Evolutionary conservation across 352 stramenopile genomes (phyloP).

Genomic region (Phytophthora melonis): DNA sequence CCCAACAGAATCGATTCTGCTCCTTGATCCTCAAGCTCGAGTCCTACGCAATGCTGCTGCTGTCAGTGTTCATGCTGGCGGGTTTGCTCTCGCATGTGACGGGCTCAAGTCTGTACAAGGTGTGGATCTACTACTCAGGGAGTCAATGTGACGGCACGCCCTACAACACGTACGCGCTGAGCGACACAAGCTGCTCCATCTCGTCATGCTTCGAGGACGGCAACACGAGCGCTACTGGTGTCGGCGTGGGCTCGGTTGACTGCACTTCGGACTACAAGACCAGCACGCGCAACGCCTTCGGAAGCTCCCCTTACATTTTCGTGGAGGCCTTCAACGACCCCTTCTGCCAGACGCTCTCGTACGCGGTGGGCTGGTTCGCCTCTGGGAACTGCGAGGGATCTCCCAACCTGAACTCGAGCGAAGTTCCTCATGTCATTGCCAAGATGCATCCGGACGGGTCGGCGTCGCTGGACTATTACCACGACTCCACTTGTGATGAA

Average conservation of each 20-base stretch:
- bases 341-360: slow-evolving; percentile 21
- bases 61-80: neutral
- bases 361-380: slow-evolving; percentile 21
- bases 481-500: slow-evolving; percentile 16
- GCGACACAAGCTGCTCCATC: slow-evolving; percentile 11
- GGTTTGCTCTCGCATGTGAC: neutral
- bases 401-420: slow-evolving; percentile 25
- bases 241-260: slow-evolving; percentile 25
- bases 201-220: slow-evolving; percentile 13
- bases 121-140: slow-evolving; percentile 35
- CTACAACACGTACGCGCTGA: slow-evolving; percentile 28
- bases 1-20: neutral
- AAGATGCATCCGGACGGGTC: slow-evolving; percentile 31
- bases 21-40: neutral
- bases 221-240: slow-evolving; percentile 18
- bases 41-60: neutral
- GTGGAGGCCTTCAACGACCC: slow-evolving; percentile 25
- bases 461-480: slow-evolving; percentile 30
- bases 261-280: slow-evolving; percentile 39
- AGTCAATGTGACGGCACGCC: slow-evolving; percentile 29
- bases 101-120: slow-evolving; percentile 22
- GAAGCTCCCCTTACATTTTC: slow-evolving; percentile 30
- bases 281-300: slow-evolving; percentile 19
- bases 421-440: slow-evolving; percentile 25
- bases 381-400: slow-evolving; percentile 36